Conservation (phyloP, 2,329 filamentous ascomycete genomes). For the Penicillium italicum region DNA sequence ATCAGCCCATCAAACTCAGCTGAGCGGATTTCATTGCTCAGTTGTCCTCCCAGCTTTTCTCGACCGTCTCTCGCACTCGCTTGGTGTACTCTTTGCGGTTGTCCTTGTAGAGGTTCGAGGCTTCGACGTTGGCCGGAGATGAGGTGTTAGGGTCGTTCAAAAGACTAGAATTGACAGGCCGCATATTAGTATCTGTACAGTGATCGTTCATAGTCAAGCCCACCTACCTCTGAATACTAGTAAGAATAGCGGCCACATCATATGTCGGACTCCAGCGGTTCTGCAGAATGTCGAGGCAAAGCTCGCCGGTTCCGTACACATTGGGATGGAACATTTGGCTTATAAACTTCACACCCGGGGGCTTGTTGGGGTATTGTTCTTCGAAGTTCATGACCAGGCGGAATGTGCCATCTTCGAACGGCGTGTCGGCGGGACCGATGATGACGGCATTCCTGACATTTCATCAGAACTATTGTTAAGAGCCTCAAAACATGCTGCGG, state of each 20-base stretch:
- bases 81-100: conserved; percentile 96
- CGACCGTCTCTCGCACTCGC: conserved; percentile 89
- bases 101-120: conserved; percentile 96
- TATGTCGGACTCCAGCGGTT: conserved; percentile 99
- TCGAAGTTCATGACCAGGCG: conserved; percentile 98
- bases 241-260: conserved; percentile 93
- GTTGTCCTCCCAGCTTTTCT: conserved; percentile 95
- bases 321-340: conserved; percentile 99
- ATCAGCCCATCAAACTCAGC: conserved; percentile 15
- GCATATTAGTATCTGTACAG: conserved; percentile 1
- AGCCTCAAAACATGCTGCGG: not conserved
- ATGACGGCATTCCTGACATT: conserved; percentile 87
- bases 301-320: conserved; percentile 92
- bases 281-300: conserved; percentile 94
- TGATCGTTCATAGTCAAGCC: not conserved
- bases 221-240: conserved; percentile 90
- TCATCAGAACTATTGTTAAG: conserved; percentile 5
- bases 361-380: conserved; percentile 98
- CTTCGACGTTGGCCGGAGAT: conserved; percentile 95
- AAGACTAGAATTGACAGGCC: conserved; percentile 56
- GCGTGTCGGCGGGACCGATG: conserved; percentile 92
- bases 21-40: conserved; percentile 37
- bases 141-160: conserved; percentile 99
- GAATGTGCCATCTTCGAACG: conserved; percentile 97
- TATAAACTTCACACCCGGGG: conserved; percentile 96